Evolutionary conservation across 2,329 filamentous ascomycete genomes (phyloP), one percentile per base, ranked within the genome.

Genomic region (Parafenestella ontariensis): DNA sequence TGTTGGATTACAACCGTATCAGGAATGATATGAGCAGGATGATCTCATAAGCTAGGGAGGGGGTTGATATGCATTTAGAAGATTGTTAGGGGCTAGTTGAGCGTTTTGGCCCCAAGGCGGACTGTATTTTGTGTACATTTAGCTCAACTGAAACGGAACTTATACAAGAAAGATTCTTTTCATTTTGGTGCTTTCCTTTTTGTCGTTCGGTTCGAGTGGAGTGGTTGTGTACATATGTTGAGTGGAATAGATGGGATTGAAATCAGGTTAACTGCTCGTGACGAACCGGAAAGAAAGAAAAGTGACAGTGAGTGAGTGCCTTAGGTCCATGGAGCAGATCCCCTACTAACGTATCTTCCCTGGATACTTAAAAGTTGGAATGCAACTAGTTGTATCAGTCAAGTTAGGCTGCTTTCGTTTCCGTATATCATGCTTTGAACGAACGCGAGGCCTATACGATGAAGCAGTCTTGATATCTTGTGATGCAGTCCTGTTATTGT

Each of bases 21-120:
- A 85, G 92, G 77, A 88, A 86, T 78, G 92, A 95, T 77, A 95
- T 95, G 89, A 92, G 87, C 83, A 88, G 92, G 78, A 94, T 91
- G 82, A 54, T 75, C 37, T 75, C 72, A 64, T 75, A 75, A 60
- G 24, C 34, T n/a, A n/a, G n/a, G n/a, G n/a, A n/a, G n/a, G n/a
- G n/a, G n/a, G n/a, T n/a, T n/a, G n/a, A n/a, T n/a, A n/a, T 49
- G 42, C 45, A 18, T 41, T 17, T 21, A 26, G 46, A 7, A 31
- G 11, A 31, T 41, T n/a, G n/a, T n/a, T n/a, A n/a, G n/a, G 29
- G 28, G 33, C 44, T 42, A 52, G 40, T 28, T 54, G 52, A 62
- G 59, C 57, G 54, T 58, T 62, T 28, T n/a, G n/a, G n/a, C n/a
- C 24, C 41, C n/a, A 52, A 49, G 56, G 64, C 62, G 60, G 55